These are phyloP conservation scores for Jackrogersella multiformis DNA, from an alignment of 495 filamentous ascomycete genomes.

Conservation along the genomic window DNA sequence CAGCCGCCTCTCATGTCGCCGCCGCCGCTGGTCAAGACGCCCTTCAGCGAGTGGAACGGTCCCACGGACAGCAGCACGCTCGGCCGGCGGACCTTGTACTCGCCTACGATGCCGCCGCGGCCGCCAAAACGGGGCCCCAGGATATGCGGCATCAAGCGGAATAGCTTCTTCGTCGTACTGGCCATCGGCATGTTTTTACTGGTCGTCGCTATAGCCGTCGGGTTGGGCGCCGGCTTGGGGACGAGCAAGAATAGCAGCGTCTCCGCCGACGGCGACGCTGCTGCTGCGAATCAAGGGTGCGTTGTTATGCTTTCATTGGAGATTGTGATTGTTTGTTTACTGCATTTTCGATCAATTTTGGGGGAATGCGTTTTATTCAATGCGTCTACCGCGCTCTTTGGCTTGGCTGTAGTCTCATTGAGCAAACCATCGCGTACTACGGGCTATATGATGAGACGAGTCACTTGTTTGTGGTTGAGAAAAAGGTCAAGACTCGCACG, in stretches of 20 bases:
- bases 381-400: background rate
- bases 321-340: background rate
- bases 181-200: slow-evolving; percentile 38
- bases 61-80: slow-evolving; percentile 19
- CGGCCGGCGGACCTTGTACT: slow-evolving; percentile 20
- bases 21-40: slow-evolving; percentile 21
- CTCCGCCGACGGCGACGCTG: background rate
- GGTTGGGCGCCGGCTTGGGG: slow-evolving; percentile 45
- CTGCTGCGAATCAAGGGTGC: slow-evolving; percentile 10
- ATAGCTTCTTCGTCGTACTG: slow-evolving; percentile 36
- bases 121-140: background rate
- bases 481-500: background rate
- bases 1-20: slow-evolving; percentile 27
- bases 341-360: background rate
- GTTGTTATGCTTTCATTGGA: background rate
- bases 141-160: slow-evolving; percentile 35
- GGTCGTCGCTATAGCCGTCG: slow-evolving; percentile 44
- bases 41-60: slow-evolving; percentile 16
- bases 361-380: background rate
- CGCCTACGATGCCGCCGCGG: slow-evolving; percentile 20
- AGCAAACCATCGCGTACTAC: background rate
- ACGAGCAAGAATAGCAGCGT: slow-evolving; percentile 8
- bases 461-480: no score
- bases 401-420: background rate
- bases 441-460: background rate